Evolutionary conservation across 495 filamentous ascomycete species (phyloP), one percentile per base, ranked within the genome.

Genomic region (Xylaria grammica): DNA sequence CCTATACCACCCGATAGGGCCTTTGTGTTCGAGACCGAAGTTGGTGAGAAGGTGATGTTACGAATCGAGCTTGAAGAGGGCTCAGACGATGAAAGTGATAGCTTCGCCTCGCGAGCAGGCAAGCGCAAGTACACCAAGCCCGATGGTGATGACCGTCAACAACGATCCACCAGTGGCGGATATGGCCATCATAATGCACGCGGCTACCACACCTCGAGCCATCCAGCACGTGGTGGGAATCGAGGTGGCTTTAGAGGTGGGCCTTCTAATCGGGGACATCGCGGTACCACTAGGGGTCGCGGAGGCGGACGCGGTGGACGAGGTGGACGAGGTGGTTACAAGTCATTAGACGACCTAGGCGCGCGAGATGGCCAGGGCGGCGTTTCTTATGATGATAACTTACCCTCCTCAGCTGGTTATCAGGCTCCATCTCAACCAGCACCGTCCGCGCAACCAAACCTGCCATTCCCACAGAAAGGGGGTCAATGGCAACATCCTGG

Each of bases 11-110:
- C 85, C 29, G 88, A 91, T 17, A 86, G 88, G 60, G 71, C 72
- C 10, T 82, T 94, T 55, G 79, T 82, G 1, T 89, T 99, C 66
- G 90, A 92, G 63, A 92, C 90, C 0, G 86, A 85, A 1, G 89
- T 99, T 2, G 92, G 90, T 10, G 93, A 98, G 78, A 97, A 96
- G 77, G 85, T 89, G 19, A 77, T 94, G 50, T 78, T 98, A 48
- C 85, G 90, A 11, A 86, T 98, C 38, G 92, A 97, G 74, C 81
- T 86, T 60, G 89, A 94, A 49, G 80, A 84, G 59, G 67, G 76
- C 0, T 71, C 76, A 34, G 86, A 87, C 65, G 82, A 83, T 49
- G 81, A 84, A 60, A 86, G 83, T 68, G 85, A 91, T 63, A 86
- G 76, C 69, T 74, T 80, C 9, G 84, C 81, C 68, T 72, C 81